Evolutionary conservation across 2,329 filamentous ascomycete genomes (phyloP).

Genomic region (Leptodontidium sp.): DNA sequence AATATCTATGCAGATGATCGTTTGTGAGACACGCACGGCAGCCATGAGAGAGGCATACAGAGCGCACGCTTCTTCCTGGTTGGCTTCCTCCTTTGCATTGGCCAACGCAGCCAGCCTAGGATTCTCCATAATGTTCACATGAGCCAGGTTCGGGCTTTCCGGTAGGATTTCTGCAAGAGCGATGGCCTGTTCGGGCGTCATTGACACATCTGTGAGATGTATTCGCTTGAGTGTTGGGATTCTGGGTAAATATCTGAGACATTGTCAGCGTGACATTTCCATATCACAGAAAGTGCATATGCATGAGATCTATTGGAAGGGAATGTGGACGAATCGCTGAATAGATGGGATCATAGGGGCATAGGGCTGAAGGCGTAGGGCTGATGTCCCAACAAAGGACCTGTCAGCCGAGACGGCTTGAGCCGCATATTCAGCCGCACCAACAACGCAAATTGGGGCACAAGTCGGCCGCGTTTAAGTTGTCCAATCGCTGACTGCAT

Average conservation of each 20-base stretch:
- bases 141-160: constrained; percentile 81
- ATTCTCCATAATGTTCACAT: constrained; percentile 89
- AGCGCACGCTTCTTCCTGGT: constrained; percentile 92
- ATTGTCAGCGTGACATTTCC: constrained; percentile 32
- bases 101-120: constrained; percentile 74
- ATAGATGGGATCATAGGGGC: not conserved
- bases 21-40: constrained; percentile 82
- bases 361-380: constrained; percentile 29
- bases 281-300: constrained; percentile 3
- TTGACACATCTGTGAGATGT: constrained; percentile 83
- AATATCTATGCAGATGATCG: constrained; percentile 89
- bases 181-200: constrained; percentile 89
- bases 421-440: constrained; percentile 37
- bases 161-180: constrained; percentile 89
- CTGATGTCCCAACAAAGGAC: constrained; percentile 27
- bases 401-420: constrained; percentile 30
- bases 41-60: constrained; percentile 91
- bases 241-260: constrained; percentile 76
- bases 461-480: constrained; percentile 4
- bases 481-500: constrained; percentile 17
- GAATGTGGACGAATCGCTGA: constrained; percentile 13
- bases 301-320: constrained; percentile 7
- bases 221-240: constrained; percentile 81
- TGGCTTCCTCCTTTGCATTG: constrained; percentile 77
- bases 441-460: constrained; percentile 21